A percentile compares a stretch with the other conserved stretches of the same genome.
These are phyloP conservation scores for Blastobotrys niveus DNA, from an alignment of 1,139 yeast species.

Conservation along the genomic window DNA sequence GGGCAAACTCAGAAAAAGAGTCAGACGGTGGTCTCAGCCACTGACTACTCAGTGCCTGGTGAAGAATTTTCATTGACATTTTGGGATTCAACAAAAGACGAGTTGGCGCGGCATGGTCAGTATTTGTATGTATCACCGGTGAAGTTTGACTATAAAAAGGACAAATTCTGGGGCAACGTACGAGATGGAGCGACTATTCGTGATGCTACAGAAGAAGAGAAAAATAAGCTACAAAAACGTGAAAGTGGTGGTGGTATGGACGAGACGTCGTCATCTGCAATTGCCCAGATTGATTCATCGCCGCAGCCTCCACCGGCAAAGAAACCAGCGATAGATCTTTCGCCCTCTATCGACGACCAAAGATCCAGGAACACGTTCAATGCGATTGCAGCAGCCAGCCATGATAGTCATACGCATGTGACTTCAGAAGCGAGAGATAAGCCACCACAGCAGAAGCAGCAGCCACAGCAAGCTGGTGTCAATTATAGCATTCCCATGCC, in stretches of 20 bases:
- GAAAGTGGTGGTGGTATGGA: too few relatives aligned
- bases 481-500: too few relatives aligned
- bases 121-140: conserved; percentile 1
- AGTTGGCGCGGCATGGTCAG: neutral
- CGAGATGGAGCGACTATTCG: conserved; percentile 7
- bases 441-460: neutral
- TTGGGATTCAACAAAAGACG: neutral
- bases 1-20: neutral
- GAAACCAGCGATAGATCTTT: too few relatives aligned
- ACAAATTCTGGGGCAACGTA: conserved; percentile 7
- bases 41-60: conserved; percentile 3
- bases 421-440: neutral
- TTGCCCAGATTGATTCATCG: too few relatives aligned
- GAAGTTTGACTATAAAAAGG: neutral
- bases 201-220: neutral
- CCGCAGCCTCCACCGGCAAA: too few relatives aligned
- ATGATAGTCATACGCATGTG: too few relatives aligned
- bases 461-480: neutral
- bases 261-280: too few relatives aligned
- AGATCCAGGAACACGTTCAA: too few relatives aligned
- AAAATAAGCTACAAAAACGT: neutral
- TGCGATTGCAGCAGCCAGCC: too few relatives aligned
- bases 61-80: conserved; percentile 4
- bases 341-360: too few relatives aligned
- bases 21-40: neutral